Evolutionary conservation across 1,284 basidiomycete species (phyloP), one percentile per base, ranked within the genome.

Genomic region (Mycena citricolor): DNA sequence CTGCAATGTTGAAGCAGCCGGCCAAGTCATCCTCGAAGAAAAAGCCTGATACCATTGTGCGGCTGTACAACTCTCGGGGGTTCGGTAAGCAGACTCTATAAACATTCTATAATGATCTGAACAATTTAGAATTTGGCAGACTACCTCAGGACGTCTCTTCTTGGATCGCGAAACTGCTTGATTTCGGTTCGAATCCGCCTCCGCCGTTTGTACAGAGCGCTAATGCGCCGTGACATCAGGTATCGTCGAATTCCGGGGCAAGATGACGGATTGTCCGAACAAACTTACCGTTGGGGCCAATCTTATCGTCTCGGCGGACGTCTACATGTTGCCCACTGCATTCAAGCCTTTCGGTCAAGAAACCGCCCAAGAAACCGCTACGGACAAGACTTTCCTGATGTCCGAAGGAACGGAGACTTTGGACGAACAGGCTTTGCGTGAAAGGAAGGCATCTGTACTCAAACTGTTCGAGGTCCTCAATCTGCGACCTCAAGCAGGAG

Each of bases 371-470:
- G n/a, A n/a, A n/a, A n/a, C n/a, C n/a, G n/a, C n/a, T n/a, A n/a
- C n/a, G n/a, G 32, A 45, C 12, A 35, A 20, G 11, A 69, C 54
- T 47, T 56, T 60, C 34, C 71, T 80, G 58, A 80, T 86, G 54
- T 75, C 77, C 46, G 86, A 90, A 62, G 84, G 83, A 0, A 68
- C 79, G 36, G 91, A 94, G 59, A 91, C 86, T 0, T 67, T 72
- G 3, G 76, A 81, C 42, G 91, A 94, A 64, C 79, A 82, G 51
- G 65, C 63, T 13, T 69, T 94, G n/a, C 75, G 89, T 25, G 83
- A 86, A 58, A 73, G 91, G 25, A 94, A 93, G 58, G 66, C 68
- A n/a, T 75, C 83, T 0, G 65, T 88, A 26, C 57, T 83, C 3
- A 68, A 73, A 39, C 62, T 90, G 26, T 88, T 90, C 54, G 71